Conservation (phyloP, 805 yeast species). For the Sugiyamaella smithiae region DNA sequence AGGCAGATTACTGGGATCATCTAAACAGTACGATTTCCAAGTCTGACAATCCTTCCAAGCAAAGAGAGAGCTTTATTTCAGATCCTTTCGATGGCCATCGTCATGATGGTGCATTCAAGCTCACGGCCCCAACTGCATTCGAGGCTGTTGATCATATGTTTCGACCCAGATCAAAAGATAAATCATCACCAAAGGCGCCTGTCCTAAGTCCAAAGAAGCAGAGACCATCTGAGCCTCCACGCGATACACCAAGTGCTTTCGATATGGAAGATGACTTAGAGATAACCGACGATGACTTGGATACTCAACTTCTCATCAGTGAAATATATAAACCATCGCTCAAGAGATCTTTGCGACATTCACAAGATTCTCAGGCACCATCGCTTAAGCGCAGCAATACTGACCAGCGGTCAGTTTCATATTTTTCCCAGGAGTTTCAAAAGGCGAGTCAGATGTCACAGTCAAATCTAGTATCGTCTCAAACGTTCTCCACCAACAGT, state of each 20-base stretch:
- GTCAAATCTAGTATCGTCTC: constrained; percentile 3
- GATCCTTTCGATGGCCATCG: no score
- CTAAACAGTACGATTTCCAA: background rate
- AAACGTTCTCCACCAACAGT: constrained; percentile 9
- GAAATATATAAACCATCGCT: background rate
- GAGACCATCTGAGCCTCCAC: no score
- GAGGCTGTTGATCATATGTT: constrained; percentile 19
- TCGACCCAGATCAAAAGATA: no score
- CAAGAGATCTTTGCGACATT: background rate
- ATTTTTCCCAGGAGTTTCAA: constrained; percentile 9
- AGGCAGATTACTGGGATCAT: constrained; percentile 10
- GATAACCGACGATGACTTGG: background rate
- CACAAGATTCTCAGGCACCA: background rate
- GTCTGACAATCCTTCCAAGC: background rate
- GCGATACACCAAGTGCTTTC: no score
- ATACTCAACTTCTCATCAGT: background rate
- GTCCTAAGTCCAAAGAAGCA: no score
- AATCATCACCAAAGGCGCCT: no score
- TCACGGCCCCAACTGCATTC: constrained; percentile 24
- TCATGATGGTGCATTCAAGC: no score
- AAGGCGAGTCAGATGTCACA: background rate
- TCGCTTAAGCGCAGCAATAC: no score
- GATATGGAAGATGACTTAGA: no score
- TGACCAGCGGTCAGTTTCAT: no score
- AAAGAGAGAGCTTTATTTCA: background rate